Conservation (phyloP, 129 eudicot genomes). For the Lactuca saligna region DNA sequence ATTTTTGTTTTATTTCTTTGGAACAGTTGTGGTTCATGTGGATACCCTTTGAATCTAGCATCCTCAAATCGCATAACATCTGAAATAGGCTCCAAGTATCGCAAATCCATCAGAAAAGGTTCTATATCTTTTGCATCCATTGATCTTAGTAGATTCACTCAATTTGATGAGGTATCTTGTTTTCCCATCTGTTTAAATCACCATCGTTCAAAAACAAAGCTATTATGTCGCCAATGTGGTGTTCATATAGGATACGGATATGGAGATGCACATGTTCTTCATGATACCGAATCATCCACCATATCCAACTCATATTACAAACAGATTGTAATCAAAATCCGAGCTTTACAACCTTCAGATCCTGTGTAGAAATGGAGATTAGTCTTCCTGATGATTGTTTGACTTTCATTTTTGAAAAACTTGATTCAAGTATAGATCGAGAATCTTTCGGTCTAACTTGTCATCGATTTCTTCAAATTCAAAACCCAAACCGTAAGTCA, state of each 20-base stretch:
- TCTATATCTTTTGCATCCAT: slow-evolving; percentile 57
- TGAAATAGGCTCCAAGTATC: slow-evolving; percentile 59
- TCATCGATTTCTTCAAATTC: slow-evolving; percentile 69
- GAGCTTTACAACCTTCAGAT: slow-evolving; percentile 72
- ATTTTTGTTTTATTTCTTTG: slow-evolving; percentile 18
- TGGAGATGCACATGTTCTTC: slow-evolving; percentile 42
- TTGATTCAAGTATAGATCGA: slow-evolving; percentile 52
- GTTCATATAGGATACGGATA: slow-evolving; percentile 56
- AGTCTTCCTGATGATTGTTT: slow-evolving; percentile 76
- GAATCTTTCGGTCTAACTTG: slow-evolving; percentile 89
- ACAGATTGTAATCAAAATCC: slow-evolving; percentile 53
- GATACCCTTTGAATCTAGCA: slow-evolving; percentile 63
- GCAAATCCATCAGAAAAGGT: slow-evolving; percentile 64
- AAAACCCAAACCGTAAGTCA: slow-evolving; percentile 55
- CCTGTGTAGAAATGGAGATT: slow-evolving; percentile 23
- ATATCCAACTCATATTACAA: slow-evolving; percentile 48
- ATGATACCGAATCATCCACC: slow-evolving; percentile 54
- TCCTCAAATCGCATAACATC: slow-evolving; percentile 66
- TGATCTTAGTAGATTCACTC: slow-evolving; percentile 82
- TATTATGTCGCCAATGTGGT: slow-evolving; percentile 78
- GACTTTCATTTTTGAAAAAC: slow-evolving; percentile 46
- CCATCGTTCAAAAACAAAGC: slow-evolving; percentile 56
- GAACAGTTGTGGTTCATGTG: slow-evolving; percentile 83
- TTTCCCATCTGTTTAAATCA: slow-evolving; percentile 51
- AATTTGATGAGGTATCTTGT: slow-evolving; percentile 59